These are phyloP conservation scores for Lojkania enalia DNA, from an alignment of 2,329 filamentous ascomycete genomes.

Conservation along the genomic window DNA sequence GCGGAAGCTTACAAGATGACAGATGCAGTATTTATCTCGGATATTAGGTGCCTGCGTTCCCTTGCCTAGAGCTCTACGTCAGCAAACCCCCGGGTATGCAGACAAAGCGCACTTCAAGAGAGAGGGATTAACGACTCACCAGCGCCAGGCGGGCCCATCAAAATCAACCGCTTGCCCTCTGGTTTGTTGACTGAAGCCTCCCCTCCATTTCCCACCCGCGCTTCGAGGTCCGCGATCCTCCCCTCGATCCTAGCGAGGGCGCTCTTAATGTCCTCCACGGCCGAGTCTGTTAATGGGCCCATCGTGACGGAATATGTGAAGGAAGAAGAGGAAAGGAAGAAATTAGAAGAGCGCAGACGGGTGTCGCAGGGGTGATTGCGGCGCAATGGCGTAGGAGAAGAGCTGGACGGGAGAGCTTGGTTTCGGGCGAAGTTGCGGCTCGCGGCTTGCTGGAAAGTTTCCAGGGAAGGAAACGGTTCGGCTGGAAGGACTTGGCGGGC, in stretches of 20 bases:
- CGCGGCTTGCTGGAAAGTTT: too few species aligned
- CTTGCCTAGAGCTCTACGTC: slow-evolving; percentile 69
- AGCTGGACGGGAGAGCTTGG: slow-evolving; percentile 11
- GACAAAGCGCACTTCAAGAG: slow-evolving; percentile 2
- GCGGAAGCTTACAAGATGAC: slow-evolving; percentile 76
- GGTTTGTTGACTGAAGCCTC: slow-evolving; percentile 45
- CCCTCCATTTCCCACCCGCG: slow-evolving; percentile 58
- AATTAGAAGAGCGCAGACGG: slow-evolving; percentile 8
- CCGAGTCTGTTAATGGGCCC: slow-evolving; percentile 83
- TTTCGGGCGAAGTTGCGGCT: slow-evolving; percentile 7
- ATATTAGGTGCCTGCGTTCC: slow-evolving; percentile 97
- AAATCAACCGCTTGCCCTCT: slow-evolving; percentile 85
- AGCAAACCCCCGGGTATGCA: slow-evolving; percentile 20
- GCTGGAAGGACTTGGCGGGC: slow-evolving; percentile 10
- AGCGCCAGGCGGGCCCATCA: slow-evolving; percentile 96
- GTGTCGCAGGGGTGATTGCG: slow-evolving; percentile 15
- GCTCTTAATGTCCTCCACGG: slow-evolving; percentile 79
- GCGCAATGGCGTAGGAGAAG: slow-evolving; percentile 22
- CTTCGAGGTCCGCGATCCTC: slow-evolving; percentile 83
- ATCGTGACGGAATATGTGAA: slow-evolving; percentile 56
- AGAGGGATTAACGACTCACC: slow-evolving; percentile 62
- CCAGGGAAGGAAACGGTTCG: slow-evolving; percentile 8
- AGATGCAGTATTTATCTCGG: slow-evolving; percentile 97
- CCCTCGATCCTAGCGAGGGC: slow-evolving; percentile 81
- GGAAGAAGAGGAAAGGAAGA: slow-evolving; percentile 15